Conservation (phyloP, 345 rosid genomes). For the Passiflora organensis region DNA sequence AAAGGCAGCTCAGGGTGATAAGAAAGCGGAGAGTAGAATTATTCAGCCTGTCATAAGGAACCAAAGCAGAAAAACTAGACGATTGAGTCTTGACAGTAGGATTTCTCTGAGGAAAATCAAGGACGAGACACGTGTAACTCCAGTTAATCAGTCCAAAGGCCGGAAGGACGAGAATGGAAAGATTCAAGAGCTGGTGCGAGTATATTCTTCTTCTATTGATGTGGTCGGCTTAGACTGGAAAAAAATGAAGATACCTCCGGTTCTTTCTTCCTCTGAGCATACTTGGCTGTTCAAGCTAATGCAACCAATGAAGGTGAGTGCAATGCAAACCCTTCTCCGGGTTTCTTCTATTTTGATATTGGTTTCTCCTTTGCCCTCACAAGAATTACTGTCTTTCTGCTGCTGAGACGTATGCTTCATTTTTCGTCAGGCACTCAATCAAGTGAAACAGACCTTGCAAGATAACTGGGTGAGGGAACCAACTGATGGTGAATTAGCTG, state of each 20-base stretch:
- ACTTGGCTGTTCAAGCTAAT: conserved; percentile 84
- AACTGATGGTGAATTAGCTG: conserved; percentile 60
- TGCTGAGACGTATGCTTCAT: conserved; percentile 12
- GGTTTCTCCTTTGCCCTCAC: not conserved
- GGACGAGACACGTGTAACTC: conserved; percentile 26
- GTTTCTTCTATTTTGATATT: not conserved
- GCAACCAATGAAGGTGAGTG: conserved; percentile 87
- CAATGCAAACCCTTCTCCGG: not conserved
- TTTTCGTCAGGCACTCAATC: conserved; percentile 47
- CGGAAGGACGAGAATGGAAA: conserved; percentile 45
- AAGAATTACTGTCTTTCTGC: conserved; percentile 11
- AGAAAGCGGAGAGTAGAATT: conserved; percentile 15
- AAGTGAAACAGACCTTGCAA: conserved; percentile 51
- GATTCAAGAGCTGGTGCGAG: conserved; percentile 66
- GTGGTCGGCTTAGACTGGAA: conserved; percentile 87
- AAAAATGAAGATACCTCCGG: conserved; percentile 93
- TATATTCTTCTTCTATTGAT: conserved; percentile 66
- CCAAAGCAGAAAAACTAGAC: conserved; percentile 38
- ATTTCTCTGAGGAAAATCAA: conserved; percentile 42
- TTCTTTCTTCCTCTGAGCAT: conserved; percentile 73
- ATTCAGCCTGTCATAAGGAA: conserved; percentile 41
- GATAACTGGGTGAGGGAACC: conserved; percentile 55
- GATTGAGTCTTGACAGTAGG: conserved; percentile 73
- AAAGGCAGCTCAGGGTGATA: conserved; percentile 32
- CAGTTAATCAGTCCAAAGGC: conserved; percentile 22